These are phyloP conservation scores for Bonia amplexicaulis DNA, from an alignment of 176 grass and related monocot genomes.

Conservation along the genomic window DNA sequence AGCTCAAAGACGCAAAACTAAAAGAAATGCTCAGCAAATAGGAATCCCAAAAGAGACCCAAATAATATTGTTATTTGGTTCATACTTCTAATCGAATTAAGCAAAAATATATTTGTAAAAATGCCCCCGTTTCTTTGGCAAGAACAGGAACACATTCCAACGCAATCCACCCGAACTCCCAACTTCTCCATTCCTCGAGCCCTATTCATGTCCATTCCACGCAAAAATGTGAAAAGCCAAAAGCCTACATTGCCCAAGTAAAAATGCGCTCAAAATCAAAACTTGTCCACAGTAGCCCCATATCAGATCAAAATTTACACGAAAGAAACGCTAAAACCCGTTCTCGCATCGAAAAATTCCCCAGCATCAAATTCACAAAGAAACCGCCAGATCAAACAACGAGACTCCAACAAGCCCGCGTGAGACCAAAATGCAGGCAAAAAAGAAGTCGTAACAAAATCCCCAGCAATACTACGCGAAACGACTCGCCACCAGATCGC, in stretches of 20 bases:
- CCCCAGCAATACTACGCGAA: background rate
- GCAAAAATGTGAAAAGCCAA: background rate
- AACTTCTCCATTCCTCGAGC: background rate
- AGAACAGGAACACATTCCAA: background rate
- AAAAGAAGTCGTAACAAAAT: background rate
- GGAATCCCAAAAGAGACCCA: background rate
- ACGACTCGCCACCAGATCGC: constrained; percentile 7
- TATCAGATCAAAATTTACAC: background rate
- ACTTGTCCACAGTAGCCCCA: background rate
- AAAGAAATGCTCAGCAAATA: background rate
- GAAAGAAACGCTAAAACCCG: background rate
- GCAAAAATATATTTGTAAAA: background rate
- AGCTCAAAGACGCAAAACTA: background rate
- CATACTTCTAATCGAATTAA: background rate
- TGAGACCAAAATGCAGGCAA: background rate
- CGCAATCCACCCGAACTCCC: background rate
- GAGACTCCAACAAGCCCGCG: background rate
- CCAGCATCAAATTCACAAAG: background rate
- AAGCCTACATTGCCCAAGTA: background rate
- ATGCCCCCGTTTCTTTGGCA: background rate
- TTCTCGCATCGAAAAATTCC: background rate
- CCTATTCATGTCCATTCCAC: background rate
- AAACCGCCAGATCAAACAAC: constrained; percentile 24
- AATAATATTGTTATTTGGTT: background rate
- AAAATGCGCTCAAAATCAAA: background rate